A percentile compares a stretch with the other conserved stretches of the same genome.
Evolutionary conservation across 164 flowering plant genomes (phyloP).

Genomic region (Chimonanthus salicifolius): DNA sequence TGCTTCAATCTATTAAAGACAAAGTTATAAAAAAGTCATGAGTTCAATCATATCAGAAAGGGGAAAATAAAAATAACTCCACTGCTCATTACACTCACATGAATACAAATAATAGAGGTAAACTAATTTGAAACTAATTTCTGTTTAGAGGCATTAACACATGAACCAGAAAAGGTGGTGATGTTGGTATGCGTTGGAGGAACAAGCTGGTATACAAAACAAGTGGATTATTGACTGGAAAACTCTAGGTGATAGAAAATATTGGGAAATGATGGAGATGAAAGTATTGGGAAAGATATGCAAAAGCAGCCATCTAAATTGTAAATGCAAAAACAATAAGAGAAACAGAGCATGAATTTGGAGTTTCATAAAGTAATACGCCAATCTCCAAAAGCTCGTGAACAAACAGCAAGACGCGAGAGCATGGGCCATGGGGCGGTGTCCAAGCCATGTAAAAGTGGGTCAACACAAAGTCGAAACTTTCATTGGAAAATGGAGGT

Average conservation of each 20-base stretch:
- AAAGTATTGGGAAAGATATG: neutral
- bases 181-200: neutral
- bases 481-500: no score
- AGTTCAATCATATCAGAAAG: neutral
- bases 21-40: neutral
- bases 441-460: no score
- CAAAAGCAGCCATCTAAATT: neutral
- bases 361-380: no score
- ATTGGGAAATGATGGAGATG: neutral
- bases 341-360: neutral
- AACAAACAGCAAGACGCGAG: no score
- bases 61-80: neutral
- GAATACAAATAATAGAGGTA: neutral
- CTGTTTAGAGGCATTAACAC: neutral
- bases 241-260: neutral
- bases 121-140: no score
- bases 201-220: neutral
- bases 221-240: no score
- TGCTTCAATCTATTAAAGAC: conserved; percentile 62
- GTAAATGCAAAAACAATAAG: neutral
- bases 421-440: no score
- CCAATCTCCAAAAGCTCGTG: no score
- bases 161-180: neutral
- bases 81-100: neutral
- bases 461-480: no score